Conservation (phyloP, 1,139 yeast species). For the Yamadazyma atlantica region DNA sequence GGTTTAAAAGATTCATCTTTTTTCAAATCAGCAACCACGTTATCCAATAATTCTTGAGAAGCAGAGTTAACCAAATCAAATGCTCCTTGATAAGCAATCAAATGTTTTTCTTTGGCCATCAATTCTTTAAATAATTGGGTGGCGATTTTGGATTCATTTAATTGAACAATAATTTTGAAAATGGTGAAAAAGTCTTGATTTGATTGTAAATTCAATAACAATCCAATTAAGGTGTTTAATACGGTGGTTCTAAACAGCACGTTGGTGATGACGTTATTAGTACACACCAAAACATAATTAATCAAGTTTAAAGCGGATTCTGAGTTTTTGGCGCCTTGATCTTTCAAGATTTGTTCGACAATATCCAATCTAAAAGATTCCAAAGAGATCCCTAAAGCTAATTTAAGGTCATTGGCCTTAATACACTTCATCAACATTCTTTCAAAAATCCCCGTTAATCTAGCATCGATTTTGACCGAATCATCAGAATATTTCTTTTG, state of each 20-base stretch:
- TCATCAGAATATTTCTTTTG: conserved; percentile 51
- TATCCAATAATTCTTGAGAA: conserved; percentile 83
- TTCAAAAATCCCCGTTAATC: conserved; percentile 72
- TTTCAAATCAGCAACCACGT: conserved; percentile 49
- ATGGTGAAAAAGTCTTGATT: conserved; percentile 80
- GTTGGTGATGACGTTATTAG: conserved; percentile 61
- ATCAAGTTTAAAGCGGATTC: conserved; percentile 57
- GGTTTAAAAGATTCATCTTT: conserved; percentile 39
- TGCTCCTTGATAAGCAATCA: conserved; percentile 89
- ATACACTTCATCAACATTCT: conserved; percentile 84
- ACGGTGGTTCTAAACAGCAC: conserved; percentile 65
- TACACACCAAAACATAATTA: conserved; percentile 75
- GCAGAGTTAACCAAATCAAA: conserved; percentile 92
- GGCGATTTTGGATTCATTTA: conserved; percentile 76
- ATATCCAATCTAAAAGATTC: conserved; percentile 88
- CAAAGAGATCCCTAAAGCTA: conserved; percentile 88
- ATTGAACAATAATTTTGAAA: conserved; percentile 83
- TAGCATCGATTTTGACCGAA: conserved; percentile 51
- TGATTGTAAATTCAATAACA: conserved; percentile 55
- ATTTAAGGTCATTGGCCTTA: conserved; percentile 64
- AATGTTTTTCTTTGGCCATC: conserved; percentile 37
- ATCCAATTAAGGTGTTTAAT: conserved; percentile 59
- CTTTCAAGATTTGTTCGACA: conserved; percentile 59
- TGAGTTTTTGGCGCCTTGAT: conserved; percentile 35
- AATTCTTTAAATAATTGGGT: conserved; percentile 64